These are phyloP conservation scores for Pyrenophora seminiperda DNA, from an alignment of 2,329 filamentous ascomycete species.

Conservation along the genomic window DNA sequence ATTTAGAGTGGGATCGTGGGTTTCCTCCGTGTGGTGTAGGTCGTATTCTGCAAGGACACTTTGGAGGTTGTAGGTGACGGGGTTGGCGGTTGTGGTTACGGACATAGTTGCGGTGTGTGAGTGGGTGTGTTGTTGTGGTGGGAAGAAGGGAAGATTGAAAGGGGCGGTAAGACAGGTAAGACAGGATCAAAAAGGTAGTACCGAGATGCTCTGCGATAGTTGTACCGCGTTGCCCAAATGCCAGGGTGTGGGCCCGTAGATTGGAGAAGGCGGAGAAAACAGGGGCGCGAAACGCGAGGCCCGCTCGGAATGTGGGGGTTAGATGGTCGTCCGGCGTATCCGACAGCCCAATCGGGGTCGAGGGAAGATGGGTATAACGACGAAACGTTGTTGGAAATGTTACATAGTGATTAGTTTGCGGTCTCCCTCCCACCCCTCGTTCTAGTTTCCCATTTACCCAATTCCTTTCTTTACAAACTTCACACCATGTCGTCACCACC, in stretches of 20 bases:
- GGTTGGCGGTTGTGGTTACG: conserved; percentile 52
- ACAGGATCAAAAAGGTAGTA: neutral
- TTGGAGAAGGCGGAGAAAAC: conserved; percentile 12
- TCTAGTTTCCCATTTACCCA: neutral
- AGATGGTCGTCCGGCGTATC: neutral
- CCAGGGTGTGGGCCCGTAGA: conserved; percentile 1
- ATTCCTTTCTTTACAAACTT: neutral
- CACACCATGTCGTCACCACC: conserved; percentile 21
- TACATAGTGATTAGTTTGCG: conserved; percentile 6
- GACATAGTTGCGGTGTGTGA: conserved; percentile 45
- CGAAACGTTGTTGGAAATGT: conserved; percentile 1
- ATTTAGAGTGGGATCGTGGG: conserved; percentile 31
- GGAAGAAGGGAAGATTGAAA: neutral
- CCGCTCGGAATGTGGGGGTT: conserved; percentile 28
- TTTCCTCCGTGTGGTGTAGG: conserved; percentile 49
- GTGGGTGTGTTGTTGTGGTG: neutral
- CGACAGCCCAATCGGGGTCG: neutral
- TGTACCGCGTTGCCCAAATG: neutral
- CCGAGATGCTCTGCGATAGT: neutral
- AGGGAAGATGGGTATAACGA: neutral
- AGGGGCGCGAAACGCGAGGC: conserved; percentile 1
- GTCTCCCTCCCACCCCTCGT: neutral
- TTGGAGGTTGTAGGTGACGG: conserved; percentile 44
- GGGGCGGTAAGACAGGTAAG: neutral
- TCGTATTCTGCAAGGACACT: conserved; percentile 54